phyloP scores from a whole-genome alignment of 2,329 filamentous ascomycete genomes.

The Monosporascus sp. region DNA sequence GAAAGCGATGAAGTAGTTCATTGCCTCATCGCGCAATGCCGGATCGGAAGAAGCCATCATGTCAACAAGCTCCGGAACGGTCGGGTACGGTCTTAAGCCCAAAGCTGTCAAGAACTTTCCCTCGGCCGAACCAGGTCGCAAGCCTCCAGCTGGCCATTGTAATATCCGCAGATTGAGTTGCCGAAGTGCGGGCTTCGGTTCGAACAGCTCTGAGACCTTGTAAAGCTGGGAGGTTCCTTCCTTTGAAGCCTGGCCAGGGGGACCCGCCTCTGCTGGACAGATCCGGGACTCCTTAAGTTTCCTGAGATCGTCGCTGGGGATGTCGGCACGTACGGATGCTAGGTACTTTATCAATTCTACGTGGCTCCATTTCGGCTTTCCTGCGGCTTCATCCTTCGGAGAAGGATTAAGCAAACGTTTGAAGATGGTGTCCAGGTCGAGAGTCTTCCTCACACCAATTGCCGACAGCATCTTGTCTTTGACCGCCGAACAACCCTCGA shows the following conservation, averaged over 20 bases:
- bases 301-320: conserved; percentile 74
- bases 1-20: conserved; percentile 78
- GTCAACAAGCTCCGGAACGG: conserved; percentile 67
- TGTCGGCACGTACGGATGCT: conserved; percentile 82
- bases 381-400: conserved; percentile 42
- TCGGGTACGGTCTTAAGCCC: conserved; percentile 68
- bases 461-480: conserved; percentile 86
- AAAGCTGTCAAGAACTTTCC: conserved; percentile 67
- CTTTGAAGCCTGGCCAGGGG: conserved; percentile 48
- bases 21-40: conserved; percentile 59
- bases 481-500: conserved; percentile 69
- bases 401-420: conserved; percentile 68
- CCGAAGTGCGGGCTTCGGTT: conserved; percentile 67
- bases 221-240: conserved; percentile 53
- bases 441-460: conserved; percentile 88
- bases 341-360: conserved; percentile 93
- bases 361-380: conserved; percentile 73
- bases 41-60: conserved; percentile 65
- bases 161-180: conserved; percentile 68
- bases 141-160: conserved; percentile 74
- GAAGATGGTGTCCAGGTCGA: conserved; percentile 92
- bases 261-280: conserved; percentile 69
- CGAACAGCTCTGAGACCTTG: conserved; percentile 73
- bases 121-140: conserved; percentile 61
- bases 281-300: conserved; percentile 74